Evolutionary conservation across 768 basidiomycete species (phyloP).

Genomic region (Lentinula guzmanii): DNA sequence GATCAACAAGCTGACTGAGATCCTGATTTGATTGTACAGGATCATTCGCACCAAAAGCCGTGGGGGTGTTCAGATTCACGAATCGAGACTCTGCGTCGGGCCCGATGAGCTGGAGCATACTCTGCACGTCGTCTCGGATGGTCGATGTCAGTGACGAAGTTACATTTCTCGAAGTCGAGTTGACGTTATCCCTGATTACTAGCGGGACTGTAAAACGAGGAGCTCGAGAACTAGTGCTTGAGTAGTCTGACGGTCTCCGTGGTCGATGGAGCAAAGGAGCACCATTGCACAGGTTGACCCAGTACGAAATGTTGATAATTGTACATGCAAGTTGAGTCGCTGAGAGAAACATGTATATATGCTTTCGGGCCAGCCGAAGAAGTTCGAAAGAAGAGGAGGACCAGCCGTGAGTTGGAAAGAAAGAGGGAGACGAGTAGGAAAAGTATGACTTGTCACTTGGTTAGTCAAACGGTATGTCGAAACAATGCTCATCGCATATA

Average conservation of each 20-base stretch:
- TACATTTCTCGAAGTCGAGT: background rate
- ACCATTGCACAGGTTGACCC: background rate
- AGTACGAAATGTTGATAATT: background rate
- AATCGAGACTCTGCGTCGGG: background rate
- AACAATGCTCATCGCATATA: background rate
- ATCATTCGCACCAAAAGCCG: background rate
- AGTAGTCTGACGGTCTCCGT: background rate
- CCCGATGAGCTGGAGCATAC: background rate
- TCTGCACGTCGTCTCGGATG: background rate
- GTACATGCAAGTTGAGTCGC: background rate
- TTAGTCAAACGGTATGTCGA: background rate
- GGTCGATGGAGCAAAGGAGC: background rate
- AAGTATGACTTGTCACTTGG: background rate
- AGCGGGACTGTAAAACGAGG: background rate
- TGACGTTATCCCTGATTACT: background rate
- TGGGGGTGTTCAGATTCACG: background rate
- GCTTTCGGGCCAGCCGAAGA: background rate
- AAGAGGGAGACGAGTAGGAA: background rate
- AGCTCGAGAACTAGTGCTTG: background rate
- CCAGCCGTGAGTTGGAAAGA: background rate
- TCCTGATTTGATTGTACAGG: background rate
- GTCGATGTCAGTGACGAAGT: constrained; percentile 5
- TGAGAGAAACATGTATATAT: background rate
- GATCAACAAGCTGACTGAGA: background rate
- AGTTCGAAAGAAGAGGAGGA: background rate